Evolutionary conservation across 768 basidiomycete genomes (phyloP), one percentile per base, ranked within the genome.

Genomic region (Trametes elegans): DNA sequence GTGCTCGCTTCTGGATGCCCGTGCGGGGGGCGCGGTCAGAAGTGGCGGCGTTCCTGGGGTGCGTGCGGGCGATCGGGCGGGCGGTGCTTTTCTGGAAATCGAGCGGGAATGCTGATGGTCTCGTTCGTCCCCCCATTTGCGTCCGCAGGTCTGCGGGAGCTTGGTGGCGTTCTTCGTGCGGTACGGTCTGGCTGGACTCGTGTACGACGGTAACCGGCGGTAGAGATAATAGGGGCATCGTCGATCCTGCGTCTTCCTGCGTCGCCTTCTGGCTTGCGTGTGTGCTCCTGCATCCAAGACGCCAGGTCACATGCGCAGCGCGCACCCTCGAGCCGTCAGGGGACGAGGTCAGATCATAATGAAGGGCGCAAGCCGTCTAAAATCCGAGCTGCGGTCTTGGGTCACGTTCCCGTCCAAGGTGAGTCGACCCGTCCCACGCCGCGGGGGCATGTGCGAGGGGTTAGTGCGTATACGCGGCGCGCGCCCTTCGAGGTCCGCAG

Each of bases 181-280:
- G 62, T 98, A 99, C 64, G 95, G 94, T 8, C 77, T 95, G 11
- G 93, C 93, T 3, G 81, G 88, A 42, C 76, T 96, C 50, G 79
- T 97, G 39, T 99, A 97, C 67, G 95, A 96, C 65, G 93, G 92
- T 9, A 92, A 93, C 73, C 79, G 95, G 67, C 76, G 92, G 67
- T 93, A 76, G 70, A 31, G 27, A 5, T 35, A 26, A 27, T 10
- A 19, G 38, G 6, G 24, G 23, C 16, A 46, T n/a, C n/a, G n/a
- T n/a, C 26, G 16, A 23, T 7, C n/a, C 13, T 40, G 28, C 24
- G 23, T 9, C 16, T 4, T 19, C 16, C 35, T 36, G n/a, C 23
- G 28, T 43, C 23, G 5, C 18, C 3, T 18, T 24, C 5, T 9
- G 2, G 23, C 32, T 13, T 43, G 16, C 39, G 31, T 23, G 41